A percentile compares a stretch with the other conserved stretches of the same genome.
These are phyloP conservation scores for Paralagenidium karlingii DNA, from an alignment of 352 stramenopile species.

Conservation along the genomic window DNA sequence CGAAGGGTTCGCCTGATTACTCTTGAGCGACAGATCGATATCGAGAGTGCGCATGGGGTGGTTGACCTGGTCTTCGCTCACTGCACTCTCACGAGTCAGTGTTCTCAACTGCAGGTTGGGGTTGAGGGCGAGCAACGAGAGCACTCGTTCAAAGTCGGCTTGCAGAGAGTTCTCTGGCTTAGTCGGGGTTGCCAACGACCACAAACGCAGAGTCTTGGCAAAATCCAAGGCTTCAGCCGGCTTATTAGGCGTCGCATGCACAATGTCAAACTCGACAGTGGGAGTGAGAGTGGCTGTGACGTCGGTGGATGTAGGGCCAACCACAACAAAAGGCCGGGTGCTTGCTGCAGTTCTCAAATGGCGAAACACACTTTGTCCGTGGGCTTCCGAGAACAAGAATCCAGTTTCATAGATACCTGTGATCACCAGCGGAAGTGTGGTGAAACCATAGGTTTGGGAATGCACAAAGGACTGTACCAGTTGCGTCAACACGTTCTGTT, in stretches of 20 bases:
- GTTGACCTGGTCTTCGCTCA: neutral
- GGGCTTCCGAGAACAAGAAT: slow-evolving; percentile 62
- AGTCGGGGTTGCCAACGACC: too few relatives aligned
- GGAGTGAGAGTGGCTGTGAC: too few relatives aligned
- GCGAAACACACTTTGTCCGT: slow-evolving; percentile 50
- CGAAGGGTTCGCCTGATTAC: slow-evolving; percentile 5
- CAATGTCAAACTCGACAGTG: too few relatives aligned
- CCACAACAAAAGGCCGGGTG: slow-evolving; percentile 57
- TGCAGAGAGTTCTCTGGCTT: too few relatives aligned
- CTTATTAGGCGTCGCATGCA: too few relatives aligned
- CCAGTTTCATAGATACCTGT: slow-evolving; percentile 59
- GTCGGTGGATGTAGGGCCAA: too few relatives aligned
- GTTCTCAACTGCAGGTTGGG: too few relatives aligned
- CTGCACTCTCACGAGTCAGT: too few relatives aligned
- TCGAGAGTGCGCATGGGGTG: slow-evolving; percentile 39
- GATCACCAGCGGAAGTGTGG: slow-evolving; percentile 21
- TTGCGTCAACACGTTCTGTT: slow-evolving; percentile 49
- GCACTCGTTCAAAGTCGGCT: slow-evolving; percentile 19
- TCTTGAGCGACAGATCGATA: slow-evolving; percentile 33
- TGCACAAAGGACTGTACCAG: slow-evolving; percentile 67
- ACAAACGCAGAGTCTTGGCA: too few relatives aligned
- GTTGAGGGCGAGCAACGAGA: slow-evolving; percentile 48
- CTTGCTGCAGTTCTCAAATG: slow-evolving; percentile 21
- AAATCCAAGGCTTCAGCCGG: too few relatives aligned
- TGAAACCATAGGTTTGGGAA: slow-evolving; percentile 22